phyloP scores from a whole-genome alignment of 2,329 filamentous ascomycete genomes.

The Verticillium dahliae region DNA sequence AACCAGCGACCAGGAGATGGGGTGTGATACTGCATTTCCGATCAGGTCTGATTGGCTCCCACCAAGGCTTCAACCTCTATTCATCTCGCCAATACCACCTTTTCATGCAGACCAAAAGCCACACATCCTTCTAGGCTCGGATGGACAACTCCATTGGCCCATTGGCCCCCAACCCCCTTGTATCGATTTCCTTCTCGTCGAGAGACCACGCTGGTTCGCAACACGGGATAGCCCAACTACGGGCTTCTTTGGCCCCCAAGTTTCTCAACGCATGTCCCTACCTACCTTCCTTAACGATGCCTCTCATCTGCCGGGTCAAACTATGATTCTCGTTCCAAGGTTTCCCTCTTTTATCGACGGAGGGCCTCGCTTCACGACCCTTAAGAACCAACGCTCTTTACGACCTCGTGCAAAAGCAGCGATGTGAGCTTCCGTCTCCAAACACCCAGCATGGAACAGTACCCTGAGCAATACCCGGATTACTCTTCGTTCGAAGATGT shows the following conservation, averaged over 20 bases:
- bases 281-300: not conserved
- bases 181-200: not conserved
- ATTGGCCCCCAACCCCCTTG: not conserved
- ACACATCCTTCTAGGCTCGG: not conserved
- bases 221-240: not conserved
- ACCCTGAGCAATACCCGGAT: not conserved
- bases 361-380: not conserved
- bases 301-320: not conserved
- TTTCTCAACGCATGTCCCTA: not conserved
- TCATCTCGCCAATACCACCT: not conserved
- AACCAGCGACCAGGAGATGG: not conserved
- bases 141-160: not conserved
- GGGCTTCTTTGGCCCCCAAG: not conserved
- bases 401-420: not conserved
- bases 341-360: not conserved
- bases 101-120: not conserved
- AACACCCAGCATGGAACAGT: not conserved
- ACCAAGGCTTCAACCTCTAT: not conserved
- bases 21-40: not conserved
- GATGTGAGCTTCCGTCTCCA: not conserved
- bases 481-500: not conserved
- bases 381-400: not conserved
- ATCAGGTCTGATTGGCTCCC: not conserved
- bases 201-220: not conserved
- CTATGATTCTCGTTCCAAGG: not conserved